Base-by-base conservation (phyloP, 148 eudicot species). In the Rhododendron ferrugineum region DNA sequence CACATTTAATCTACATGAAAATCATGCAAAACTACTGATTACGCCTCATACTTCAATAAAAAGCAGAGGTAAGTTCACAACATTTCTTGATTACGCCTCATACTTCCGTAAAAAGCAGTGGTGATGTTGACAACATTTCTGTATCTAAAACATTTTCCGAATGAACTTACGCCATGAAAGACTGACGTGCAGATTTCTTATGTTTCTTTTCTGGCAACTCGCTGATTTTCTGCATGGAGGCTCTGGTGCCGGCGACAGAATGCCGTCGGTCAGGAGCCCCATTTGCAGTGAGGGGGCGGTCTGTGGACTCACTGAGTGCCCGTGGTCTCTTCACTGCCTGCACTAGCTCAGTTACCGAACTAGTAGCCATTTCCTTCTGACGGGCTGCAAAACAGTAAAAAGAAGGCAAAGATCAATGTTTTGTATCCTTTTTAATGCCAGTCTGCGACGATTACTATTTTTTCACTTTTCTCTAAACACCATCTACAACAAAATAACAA, bases 281-380 rank as follows among this genome's bases (percentile, higher is more conserved):
- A 52, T 78, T 88, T 44, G 90, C 95, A 20, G 91, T 86, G 81
- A 89, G 87, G 76, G 94, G 96, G 40, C 90, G 91, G 85, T 90
- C 92, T 34, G 89, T 90, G 3, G 99, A 97, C 86, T 94, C 98
- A 81, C 98, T 97, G 15, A 89, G 87, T 68, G 98, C 91, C 42
- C 98, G 89, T 4, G 99, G 99, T 86, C 93, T 91, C 90, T 93
- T 93, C 82, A 97, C 94, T 32, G 98, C 98, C 74, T 94, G 93
- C 84, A 97, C 89, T 60, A 97, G 90, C 98, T 97, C 99, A 68
- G 91, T 93, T 16, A 95, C 98, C 73, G 96, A 91, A 87, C 85
- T 92, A 42, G 87, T 66, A 9, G 98, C 98, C 90, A 88, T 89
- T n/a, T 97, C 99, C 87, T 94, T 97, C 91, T 95, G 98, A 80